phyloP scores from a whole-genome alignment of 169 alveolate genomes.

The Cyclospora cayetanensis region DNA sequence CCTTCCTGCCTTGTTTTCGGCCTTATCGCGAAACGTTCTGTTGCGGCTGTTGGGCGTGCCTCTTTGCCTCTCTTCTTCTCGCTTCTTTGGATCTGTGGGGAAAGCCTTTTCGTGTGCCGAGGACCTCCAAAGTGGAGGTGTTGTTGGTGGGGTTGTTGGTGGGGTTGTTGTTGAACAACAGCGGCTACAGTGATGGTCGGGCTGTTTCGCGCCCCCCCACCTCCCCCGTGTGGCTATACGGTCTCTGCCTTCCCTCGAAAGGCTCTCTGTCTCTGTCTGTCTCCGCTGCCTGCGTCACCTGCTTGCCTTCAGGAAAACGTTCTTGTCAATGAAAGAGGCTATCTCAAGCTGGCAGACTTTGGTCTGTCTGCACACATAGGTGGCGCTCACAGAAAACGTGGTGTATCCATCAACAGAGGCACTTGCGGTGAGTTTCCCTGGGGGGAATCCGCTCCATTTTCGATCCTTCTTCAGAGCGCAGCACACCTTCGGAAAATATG shows the following conservation, averaged over 20 bases:
- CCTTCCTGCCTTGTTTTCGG: background rate
- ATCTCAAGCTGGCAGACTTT: conserved; percentile 86
- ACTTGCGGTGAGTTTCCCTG: conserved; percentile 69
- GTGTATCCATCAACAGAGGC: conserved; percentile 76
- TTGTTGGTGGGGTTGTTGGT: no score
- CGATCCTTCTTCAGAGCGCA: no score
- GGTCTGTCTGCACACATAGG: conserved; percentile 89
- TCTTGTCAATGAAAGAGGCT: conserved; percentile 82
- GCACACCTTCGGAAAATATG: no score
- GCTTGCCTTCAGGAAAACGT: conserved; percentile 78
- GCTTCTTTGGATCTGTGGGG: background rate
- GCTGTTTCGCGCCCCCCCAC: no score
- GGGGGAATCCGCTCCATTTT: no score
- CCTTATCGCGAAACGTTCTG: no score
- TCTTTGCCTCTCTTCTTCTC: background rate
- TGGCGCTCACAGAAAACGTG: conserved; percentile 75
- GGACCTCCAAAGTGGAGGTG: no score
- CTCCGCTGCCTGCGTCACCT: background rate
- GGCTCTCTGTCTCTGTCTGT: background rate
- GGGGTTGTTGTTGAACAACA: no score
- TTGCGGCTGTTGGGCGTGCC: background rate
- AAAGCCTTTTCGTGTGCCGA: background rate
- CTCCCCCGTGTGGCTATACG: background rate
- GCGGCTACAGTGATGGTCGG: no score
- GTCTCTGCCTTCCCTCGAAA: background rate